These are phyloP conservation scores for Hortiboletus flavorubellus DNA, from an alignment of 768 basidiomycete genomes.

Conservation along the genomic window DNA sequence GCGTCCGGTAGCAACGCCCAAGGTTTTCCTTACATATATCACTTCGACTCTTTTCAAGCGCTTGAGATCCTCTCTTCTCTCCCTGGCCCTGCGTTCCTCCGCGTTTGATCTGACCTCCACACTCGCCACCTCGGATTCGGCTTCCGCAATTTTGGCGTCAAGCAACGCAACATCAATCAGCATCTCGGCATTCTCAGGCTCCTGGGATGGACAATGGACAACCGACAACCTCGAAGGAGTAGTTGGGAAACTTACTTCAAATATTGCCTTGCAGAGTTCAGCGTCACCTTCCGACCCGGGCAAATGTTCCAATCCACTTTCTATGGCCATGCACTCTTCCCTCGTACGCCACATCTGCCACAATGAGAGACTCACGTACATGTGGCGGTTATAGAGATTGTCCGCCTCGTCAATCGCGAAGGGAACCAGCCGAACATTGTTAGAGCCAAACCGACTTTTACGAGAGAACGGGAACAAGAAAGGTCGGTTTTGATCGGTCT, in stretches of 20 bases:
- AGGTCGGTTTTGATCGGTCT: constrained; percentile 91
- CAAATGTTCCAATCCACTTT: constrained; percentile 85
- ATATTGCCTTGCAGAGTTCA: constrained; percentile 48
- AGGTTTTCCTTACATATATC: constrained; percentile 71
- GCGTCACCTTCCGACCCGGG: constrained; percentile 61
- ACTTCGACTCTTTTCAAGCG: constrained; percentile 86
- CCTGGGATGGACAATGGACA: constrained; percentile 35
- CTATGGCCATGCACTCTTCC: constrained; percentile 91
- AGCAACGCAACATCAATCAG: constrained; percentile 70
- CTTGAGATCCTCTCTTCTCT: constrained; percentile 76
- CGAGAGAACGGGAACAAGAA: constrained; percentile 95
- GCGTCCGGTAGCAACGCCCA: background rate
- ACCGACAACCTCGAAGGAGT: background rate
- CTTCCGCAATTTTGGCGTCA: constrained; percentile 72
- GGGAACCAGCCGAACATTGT: constrained; percentile 73
- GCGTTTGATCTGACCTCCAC: constrained; percentile 45
- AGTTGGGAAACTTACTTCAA: constrained; percentile 33
- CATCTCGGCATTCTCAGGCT: constrained; percentile 58
- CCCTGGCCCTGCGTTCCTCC: constrained; percentile 62
- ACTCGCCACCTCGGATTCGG: constrained; percentile 50
- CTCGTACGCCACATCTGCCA: constrained; percentile 95
- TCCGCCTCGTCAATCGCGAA: constrained; percentile 97
- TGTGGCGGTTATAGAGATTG: constrained; percentile 81
- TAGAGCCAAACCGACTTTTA: constrained; percentile 42
- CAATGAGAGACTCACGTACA: constrained; percentile 84